Conservation (phyloP, 1,284 basidiomycete species). For the Apiotrichum siamense region DNA sequence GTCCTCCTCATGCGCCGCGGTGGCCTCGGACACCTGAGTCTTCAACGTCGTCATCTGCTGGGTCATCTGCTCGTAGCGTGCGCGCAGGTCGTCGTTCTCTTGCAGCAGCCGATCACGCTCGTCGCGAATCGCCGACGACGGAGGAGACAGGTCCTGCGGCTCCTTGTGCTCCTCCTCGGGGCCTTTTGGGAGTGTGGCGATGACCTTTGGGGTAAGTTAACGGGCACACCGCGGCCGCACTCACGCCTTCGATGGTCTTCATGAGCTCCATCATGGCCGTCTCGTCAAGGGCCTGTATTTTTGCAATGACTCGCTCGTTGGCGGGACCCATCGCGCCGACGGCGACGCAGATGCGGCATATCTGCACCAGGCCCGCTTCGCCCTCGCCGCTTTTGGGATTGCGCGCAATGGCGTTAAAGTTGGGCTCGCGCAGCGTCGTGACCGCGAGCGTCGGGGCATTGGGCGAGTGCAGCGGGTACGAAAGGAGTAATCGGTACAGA, state of each 20-base stretch:
- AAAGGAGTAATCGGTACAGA: slow-evolving; percentile 38
- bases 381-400: slow-evolving; percentile 30
- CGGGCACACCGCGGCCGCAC: slow-evolving; percentile 1
- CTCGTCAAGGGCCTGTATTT: slow-evolving; percentile 42
- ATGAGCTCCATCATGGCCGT: slow-evolving; percentile 42
- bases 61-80: slow-evolving; percentile 28
- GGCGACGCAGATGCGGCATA: slow-evolving; percentile 36
- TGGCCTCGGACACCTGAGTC: slow-evolving; percentile 18
- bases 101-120: slow-evolving; percentile 37
- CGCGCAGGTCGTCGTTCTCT: slow-evolving; percentile 39
- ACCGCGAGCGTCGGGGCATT: slow-evolving; percentile 31
- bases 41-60: slow-evolving; percentile 41
- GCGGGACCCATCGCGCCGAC: slow-evolving; percentile 37
- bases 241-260: slow-evolving; percentile 42
- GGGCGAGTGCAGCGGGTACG: slow-evolving; percentile 36
- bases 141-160: slow-evolving; percentile 5
- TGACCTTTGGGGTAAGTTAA: slow-evolving; percentile 19
- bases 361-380: slow-evolving; percentile 27
- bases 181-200: slow-evolving; percentile 28
- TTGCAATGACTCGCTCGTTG: slow-evolving; percentile 42
- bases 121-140: slow-evolving; percentile 19
- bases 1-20: slow-evolving; percentile 8
- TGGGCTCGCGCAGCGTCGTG: slow-evolving; percentile 36
- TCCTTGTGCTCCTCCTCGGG: slow-evolving; percentile 11
- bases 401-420: slow-evolving; percentile 36